Conservation (phyloP, 2,329 filamentous ascomycete genomes). For the Cladosporium cucumerinum region DNA sequence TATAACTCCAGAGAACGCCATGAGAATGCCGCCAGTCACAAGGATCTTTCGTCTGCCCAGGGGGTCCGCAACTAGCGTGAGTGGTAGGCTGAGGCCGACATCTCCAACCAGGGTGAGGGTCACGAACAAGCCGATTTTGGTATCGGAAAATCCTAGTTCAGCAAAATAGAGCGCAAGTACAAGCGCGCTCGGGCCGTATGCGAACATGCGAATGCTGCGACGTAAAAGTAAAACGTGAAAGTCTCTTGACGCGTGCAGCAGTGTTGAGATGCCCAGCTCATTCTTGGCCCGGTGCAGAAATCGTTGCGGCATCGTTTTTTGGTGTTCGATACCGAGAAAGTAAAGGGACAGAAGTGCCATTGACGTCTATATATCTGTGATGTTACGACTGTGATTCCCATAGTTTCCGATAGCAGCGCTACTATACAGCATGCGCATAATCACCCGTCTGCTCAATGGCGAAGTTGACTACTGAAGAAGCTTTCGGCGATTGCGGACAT, state of each 20-base stretch:
- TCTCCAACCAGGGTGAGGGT: slow-evolving; percentile 35
- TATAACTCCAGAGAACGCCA: slow-evolving; percentile 29
- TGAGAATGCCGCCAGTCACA: slow-evolving; percentile 28
- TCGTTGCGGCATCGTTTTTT: not conserved
- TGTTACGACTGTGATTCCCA: not conserved
- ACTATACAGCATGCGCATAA: not conserved
- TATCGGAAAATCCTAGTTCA: slow-evolving; percentile 29
- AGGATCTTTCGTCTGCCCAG: slow-evolving; percentile 31
- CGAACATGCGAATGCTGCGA: slow-evolving; percentile 54
- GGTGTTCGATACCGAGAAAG: not conserved
- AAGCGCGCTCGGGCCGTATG: slow-evolving; percentile 51
- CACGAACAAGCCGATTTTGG: slow-evolving; percentile 36
- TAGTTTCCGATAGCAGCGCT: not conserved
- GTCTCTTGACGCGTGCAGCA: slow-evolving; percentile 46
- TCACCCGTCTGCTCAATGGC: not conserved
- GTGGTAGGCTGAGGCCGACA: slow-evolving; percentile 29
- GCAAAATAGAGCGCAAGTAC: slow-evolving; percentile 34
- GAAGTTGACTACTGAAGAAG: not conserved
- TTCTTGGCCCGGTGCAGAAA: slow-evolving; percentile 19
- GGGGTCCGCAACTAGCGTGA: slow-evolving; percentile 33
- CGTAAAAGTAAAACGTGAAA: slow-evolving; percentile 46
- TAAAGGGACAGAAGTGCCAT: not conserved
- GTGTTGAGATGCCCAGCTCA: slow-evolving; percentile 47
- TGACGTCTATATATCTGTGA: not conserved
- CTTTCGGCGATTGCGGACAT: not conserved